Evolutionary conservation across 805 yeast genomes (phyloP).

Genomic region (Sugiyamaella lignohabitans): DNA sequence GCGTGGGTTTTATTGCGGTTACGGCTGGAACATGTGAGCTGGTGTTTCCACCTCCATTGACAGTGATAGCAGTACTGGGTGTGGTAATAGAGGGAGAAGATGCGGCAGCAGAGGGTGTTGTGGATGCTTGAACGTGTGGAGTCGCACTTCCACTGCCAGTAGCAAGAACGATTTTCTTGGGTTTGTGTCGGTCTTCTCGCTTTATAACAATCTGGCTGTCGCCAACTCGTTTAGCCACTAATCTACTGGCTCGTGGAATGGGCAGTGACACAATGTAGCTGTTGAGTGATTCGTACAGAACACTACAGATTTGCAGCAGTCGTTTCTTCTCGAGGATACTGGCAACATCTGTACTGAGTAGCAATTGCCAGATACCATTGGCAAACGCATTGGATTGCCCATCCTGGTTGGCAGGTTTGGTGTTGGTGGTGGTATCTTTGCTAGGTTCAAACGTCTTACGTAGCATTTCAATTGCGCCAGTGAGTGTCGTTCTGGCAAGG

Average conservation of each 20-base stretch:
- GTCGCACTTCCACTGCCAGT: not conserved
- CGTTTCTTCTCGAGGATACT: constrained; percentile 54
- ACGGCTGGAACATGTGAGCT: not conserved
- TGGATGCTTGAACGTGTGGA: not conserved
- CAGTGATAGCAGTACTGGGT: not conserved
- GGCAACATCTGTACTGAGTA: constrained; percentile 22
- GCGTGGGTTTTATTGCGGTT: not conserved
- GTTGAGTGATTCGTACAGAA: constrained; percentile 58
- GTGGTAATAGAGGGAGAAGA: not conserved
- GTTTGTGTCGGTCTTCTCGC: constrained; percentile 10
- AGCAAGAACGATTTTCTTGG: not conserved
- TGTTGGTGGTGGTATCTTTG: constrained; percentile 10
- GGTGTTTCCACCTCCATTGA: not conserved
- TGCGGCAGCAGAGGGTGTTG: not conserved
- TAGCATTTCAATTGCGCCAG: constrained; percentile 59
- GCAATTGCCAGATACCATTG: not conserved
- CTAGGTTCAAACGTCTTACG: constrained; percentile 50
- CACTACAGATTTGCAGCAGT: constrained; percentile 57
- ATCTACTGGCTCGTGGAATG: constrained; percentile 60
- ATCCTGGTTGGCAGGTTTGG: no score
- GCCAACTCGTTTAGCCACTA: constrained; percentile 50
- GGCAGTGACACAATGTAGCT: constrained; percentile 55
- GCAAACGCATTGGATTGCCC: no score
- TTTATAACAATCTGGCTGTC: constrained; percentile 52
- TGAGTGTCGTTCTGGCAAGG: constrained; percentile 55